Conservation (phyloP, 495 filamentous ascomycete genomes). For the Neurospora sp. region DNA sequence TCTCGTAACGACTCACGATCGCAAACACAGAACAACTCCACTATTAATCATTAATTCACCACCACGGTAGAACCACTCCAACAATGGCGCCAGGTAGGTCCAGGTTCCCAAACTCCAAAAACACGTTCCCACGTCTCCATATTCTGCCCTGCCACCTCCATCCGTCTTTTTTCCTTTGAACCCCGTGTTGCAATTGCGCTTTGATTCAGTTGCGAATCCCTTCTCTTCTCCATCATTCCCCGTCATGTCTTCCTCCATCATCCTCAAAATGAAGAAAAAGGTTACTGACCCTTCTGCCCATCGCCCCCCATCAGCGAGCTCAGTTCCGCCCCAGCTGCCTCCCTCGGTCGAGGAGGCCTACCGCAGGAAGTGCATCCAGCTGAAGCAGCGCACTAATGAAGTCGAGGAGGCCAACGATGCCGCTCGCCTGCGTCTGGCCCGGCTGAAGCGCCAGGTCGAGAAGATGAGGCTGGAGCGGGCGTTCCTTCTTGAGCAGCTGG, state of each 20-base stretch:
- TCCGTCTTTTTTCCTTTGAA: neutral
- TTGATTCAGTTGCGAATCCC: neutral
- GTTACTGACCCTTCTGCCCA: conserved; percentile 2
- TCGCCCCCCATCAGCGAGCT: conserved; percentile 23
- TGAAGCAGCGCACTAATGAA: conserved; percentile 82
- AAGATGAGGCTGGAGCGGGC: conserved; percentile 87
- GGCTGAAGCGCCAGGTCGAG: conserved; percentile 69
- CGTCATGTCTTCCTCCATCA: neutral
- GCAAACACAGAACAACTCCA: neutral
- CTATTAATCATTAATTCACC: conserved; percentile 1
- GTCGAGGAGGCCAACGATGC: conserved; percentile 83
- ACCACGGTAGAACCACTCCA: neutral
- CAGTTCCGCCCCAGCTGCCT: conserved; percentile 55
- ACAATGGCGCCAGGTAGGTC: conserved; percentile 21
- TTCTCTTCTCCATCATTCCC: neutral
- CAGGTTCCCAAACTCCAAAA: neutral
- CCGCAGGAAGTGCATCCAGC: conserved; percentile 90
- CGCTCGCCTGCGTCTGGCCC: conserved; percentile 64
- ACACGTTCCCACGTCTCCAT: neutral
- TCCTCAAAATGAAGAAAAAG: neutral
- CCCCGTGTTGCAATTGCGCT: neutral
- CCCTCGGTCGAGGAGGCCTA: conserved; percentile 95
- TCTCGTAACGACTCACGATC: neutral
- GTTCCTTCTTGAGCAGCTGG: conserved; percentile 79
- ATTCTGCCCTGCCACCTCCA: neutral